Evolutionary conservation across 331 rosid species (phyloP), one percentile per base, ranked within the genome.

Genomic region (Prunus yedoensis): DNA sequence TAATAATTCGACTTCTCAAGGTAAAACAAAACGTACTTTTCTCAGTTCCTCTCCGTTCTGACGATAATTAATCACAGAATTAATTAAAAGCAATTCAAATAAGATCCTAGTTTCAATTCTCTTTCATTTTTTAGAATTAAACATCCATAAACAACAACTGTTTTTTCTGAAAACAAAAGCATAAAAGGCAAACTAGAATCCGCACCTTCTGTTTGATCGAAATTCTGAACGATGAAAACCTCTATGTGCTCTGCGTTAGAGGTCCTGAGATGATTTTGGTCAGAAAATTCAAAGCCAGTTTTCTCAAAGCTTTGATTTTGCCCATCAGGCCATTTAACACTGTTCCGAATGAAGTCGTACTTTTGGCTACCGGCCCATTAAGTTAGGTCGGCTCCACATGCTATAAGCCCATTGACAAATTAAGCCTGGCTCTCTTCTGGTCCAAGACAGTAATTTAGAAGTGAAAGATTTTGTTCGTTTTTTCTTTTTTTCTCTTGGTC

Each of bases 191-290:
- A 74, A 62, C 10, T 2, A 16, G 70, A 63, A 74, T 50, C 41
- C 51, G 52, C 15, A 74, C 71, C 78, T 59, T 46, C 16, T 43
- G 21, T 17, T 59, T 16, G 14, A 74, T 50, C 38, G 78, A 50
- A 74, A 11, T 62, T 57, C 16, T 20, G 66, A 25, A 71, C 66
- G 66, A 71, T 23, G 14, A 46, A 23, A 50, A 23, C 21, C 27
- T 56, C 27, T n/a, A 20, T 20, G 61, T 10, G 50, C 32, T 23
- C 30, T 46, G 12, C 41, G 32, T 23, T 67, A 13, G 63, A 52
- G 74, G 51, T 16, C 35, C 65, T 25, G n/a, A 25, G 67, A 11
- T 30, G 67, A 9, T 2, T 54, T 25, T 10, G 41, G 18, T 3
- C 58, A 3, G 72, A 5, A 47, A 28, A 52, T 28, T 30, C 23